Evolutionary conservation across 2,329 filamentous ascomycete species (phyloP).

Genomic region (Annulohypoxylon truncatum): DNA sequence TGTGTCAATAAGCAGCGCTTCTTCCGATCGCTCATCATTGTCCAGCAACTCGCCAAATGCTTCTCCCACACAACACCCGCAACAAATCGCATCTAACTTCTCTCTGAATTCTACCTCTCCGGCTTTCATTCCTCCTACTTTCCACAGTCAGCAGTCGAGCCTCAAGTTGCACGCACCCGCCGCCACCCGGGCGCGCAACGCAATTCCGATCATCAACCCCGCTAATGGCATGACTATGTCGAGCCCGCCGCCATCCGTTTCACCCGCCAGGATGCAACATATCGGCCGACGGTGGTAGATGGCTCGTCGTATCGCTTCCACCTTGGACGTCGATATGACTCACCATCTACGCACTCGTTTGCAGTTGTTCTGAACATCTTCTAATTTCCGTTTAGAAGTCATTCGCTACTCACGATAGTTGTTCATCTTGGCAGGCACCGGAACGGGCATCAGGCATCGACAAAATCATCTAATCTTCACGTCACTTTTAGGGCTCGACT

Average conservation of each 20-base stretch:
- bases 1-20: conserved; percentile 88
- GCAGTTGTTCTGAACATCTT: conserved; percentile 43
- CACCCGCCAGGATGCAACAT: conserved; percentile 71
- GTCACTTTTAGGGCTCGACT: conserved; percentile 46
- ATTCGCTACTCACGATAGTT: conserved; percentile 55
- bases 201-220: conserved; percentile 98
- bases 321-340: conserved; percentile 50
- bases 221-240: conserved; percentile 88
- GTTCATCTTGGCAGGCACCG: conserved; percentile 65
- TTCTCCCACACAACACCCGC: conserved; percentile 89
- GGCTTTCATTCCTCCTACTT: conserved; percentile 72
- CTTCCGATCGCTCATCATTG: conserved; percentile 92
- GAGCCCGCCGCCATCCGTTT: conserved; percentile 82
- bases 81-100: conserved; percentile 81
- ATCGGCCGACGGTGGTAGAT: conserved; percentile 67
- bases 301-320: conserved; percentile 50
- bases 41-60: conserved; percentile 94
- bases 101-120: conserved; percentile 76
- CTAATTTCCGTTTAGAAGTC: conserved; percentile 46
- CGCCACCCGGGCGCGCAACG: conserved; percentile 89
- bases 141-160: conserved; percentile 72
- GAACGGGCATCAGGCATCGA: conserved; percentile 59
- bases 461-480: conserved; percentile 52
- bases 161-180: conserved; percentile 92
- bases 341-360: conserved; percentile 52